Percentiles rank a stretch among this genome's conserved stretches.
These are phyloP conservation scores for Komagataella mondaviorum DNA, from an alignment of 805 yeast genomes.

Conservation along the genomic window DNA sequence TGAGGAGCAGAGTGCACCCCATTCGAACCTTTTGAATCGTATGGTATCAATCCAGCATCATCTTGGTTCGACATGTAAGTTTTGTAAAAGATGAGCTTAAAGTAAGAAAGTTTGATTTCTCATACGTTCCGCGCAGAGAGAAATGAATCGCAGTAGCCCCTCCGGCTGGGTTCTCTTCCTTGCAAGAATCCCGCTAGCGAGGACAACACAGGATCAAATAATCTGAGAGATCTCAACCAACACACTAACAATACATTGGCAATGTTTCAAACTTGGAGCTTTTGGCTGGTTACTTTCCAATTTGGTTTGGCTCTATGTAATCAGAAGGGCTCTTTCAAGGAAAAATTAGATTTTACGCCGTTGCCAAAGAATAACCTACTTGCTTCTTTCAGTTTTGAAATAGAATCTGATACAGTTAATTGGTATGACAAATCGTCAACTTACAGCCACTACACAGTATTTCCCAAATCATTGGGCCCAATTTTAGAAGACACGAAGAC, in stretches of 20 bases:
- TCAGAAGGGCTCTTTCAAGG: slow-evolving; percentile 18
- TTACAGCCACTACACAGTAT: slow-evolving; percentile 43
- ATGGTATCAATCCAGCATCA: slow-evolving; percentile 2
- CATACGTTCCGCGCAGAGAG: background rate
- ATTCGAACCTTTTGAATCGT: background rate
- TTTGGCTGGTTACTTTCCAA: background rate
- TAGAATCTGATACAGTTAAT: slow-evolving; percentile 32
- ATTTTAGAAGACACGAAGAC: slow-evolving; percentile 53
- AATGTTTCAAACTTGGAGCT: background rate
- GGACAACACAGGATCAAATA: background rate
- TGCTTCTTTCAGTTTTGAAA: slow-evolving; percentile 57
- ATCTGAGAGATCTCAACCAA: background rate
- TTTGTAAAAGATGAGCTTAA: background rate
- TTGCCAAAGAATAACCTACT: slow-evolving; percentile 59
- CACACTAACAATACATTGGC: background rate
- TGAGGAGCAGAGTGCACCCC: slow-evolving; percentile 4
- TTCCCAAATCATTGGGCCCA: slow-evolving; percentile 77
- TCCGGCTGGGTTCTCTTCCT: background rate
- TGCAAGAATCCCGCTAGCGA: background rate
- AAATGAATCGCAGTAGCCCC: background rate
- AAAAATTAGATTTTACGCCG: slow-evolving; percentile 50
- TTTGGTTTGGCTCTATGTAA: background rate
- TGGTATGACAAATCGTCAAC: slow-evolving; percentile 9
- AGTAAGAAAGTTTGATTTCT: background rate
- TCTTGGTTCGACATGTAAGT: background rate